Evolutionary conservation across 1,284 basidiomycete genomes (phyloP), one percentile per base, ranked within the genome.

Genomic region (Pisolithus thermaeus): DNA sequence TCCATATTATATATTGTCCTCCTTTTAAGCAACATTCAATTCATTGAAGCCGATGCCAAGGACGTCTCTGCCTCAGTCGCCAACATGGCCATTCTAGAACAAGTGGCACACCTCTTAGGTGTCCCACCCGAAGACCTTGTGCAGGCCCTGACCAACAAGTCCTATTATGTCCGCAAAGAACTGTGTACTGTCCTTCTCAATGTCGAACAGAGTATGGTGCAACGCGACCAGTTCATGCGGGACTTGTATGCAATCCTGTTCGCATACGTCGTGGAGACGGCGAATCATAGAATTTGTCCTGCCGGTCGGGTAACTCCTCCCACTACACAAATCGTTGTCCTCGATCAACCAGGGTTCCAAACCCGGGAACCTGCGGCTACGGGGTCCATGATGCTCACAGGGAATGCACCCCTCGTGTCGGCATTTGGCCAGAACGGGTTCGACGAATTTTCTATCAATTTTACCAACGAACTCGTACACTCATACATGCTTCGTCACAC

Each of bases 201-300:
- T 57, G 81, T 83, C 11, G 78, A 83, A 49, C 87, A 86, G 59
- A 87, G 90, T 47, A 73, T 77, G 2, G 66, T 65, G 2, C 95
- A 97, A 69, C 79, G 92, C 23, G 89, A 94, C 61, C 76, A 80
- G 16, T 81, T 93, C 57, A 80, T 91, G 56, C 80, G 84, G 47
- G 90, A 94, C 61, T 75, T 97, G 36, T 97, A 97, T 64, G 85
- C 91, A 20, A 93, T 97, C 62, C 78, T 97, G 12, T 94, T 97
- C 63, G 85, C 92, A 0, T 97, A 87, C 61, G 78, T 97, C 53
- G 86, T 94, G 45, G 94, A 97, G 68, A 91, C 87, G 0, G 86
- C 85, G 54, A 97, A 97, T 66, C 88, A 93, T 68, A 83, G 84
- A 55, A 66, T 92, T 1, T 86, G 83, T 3, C 80, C 84, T 1